Conservation (phyloP, 2,329 filamentous ascomycete genomes). For the Colletotrichum plurivorum region DNA sequence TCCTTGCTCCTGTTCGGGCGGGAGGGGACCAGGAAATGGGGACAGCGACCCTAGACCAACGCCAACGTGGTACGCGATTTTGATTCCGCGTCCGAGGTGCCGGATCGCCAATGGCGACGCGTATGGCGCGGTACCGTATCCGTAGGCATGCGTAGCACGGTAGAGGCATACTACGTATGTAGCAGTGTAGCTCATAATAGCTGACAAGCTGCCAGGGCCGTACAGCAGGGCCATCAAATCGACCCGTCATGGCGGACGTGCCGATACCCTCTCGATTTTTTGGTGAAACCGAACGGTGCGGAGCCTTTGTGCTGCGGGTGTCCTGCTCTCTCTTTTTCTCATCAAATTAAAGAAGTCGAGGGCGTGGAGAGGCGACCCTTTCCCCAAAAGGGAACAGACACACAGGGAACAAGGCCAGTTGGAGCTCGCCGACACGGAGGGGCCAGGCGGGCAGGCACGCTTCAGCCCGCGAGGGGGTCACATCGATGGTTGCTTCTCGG, state of each 20-base stretch:
- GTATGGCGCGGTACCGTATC: constrained; percentile 11
- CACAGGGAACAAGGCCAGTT: constrained; percentile 9
- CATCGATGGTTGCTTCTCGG: constrained; percentile 23
- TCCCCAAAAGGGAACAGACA: not conserved
- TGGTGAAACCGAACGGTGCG: constrained; percentile 36
- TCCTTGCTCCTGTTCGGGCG: not conserved
- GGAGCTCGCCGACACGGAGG: not conserved
- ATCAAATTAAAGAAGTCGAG: constrained; percentile 7
- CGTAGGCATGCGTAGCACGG: not conserved
- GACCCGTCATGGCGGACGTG: constrained; percentile 19
- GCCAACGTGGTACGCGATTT: constrained; percentile 25
- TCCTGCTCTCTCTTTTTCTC: constrained; percentile 18
- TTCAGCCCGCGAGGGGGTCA: constrained; percentile 10
- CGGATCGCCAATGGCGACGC: constrained; percentile 28
- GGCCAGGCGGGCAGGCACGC: not conserved
- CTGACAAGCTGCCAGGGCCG: not conserved
- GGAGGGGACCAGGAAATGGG: constrained; percentile 10
- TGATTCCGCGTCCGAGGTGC: constrained; percentile 30
- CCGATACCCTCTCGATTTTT: constrained; percentile 18
- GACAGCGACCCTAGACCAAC: constrained; percentile 11
- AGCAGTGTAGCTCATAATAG: too few species aligned
- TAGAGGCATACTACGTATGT: not conserved
- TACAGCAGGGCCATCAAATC: constrained; percentile 2
- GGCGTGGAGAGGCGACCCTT: constrained; percentile 13
- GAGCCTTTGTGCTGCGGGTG: constrained; percentile 33